Evolutionary conservation across 2,329 filamentous ascomycete genomes (phyloP), one percentile per base, ranked within the genome.

Genomic region (Claviceps humidiphila): DNA sequence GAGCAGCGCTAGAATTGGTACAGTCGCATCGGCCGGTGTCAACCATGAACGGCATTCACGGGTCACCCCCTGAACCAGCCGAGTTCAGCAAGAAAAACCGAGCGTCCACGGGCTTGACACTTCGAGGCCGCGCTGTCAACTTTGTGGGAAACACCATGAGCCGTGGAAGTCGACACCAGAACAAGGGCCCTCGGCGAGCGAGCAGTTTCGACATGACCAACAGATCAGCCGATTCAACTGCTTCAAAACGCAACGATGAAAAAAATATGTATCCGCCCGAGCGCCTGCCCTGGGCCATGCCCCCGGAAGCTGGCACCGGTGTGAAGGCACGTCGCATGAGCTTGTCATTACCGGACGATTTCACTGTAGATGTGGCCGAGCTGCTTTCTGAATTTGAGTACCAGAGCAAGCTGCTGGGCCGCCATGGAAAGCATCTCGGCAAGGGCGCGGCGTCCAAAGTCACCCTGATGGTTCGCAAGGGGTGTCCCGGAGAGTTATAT

Each of bases 371-470:
- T 55, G 76, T 82, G 9, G 83, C 75, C 26, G 82, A 87, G 50
- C 73, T 91, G 4, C 74, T 79, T 54, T 74, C 75, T 47, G 50
- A 89, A 59, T 91, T 82, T 59, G 81, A 84, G 55, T 85, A 83
- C 57, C 75, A 79, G 57, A 84, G 81, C 66, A 81, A 86, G 58
- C 71, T 91, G 50, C 74, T 87, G 37, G 84, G 85, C 8, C 81
- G 82, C 43, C 79, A 86, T 60, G 83, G 85, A 41, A 89, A 85
- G 68, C 78, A 84, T 55, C 72, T 94, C 6, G 89, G 89, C 55
- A 87, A 87, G 67, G 89, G 89, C 43, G 85, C 87, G 11, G 90
- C 87, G 5, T 88, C 87, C 44, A 85, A 86, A 58, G 89, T 95
- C 24, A 86, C 81, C 38, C 75, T 91, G 55, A 93, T 95, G 86